A percentile compares a stretch with the other conserved stretches of the same genome.
Conservation (phyloP, 2,329 filamentous ascomycete genomes). For the Colletotrichum nymphaeae region DNA sequence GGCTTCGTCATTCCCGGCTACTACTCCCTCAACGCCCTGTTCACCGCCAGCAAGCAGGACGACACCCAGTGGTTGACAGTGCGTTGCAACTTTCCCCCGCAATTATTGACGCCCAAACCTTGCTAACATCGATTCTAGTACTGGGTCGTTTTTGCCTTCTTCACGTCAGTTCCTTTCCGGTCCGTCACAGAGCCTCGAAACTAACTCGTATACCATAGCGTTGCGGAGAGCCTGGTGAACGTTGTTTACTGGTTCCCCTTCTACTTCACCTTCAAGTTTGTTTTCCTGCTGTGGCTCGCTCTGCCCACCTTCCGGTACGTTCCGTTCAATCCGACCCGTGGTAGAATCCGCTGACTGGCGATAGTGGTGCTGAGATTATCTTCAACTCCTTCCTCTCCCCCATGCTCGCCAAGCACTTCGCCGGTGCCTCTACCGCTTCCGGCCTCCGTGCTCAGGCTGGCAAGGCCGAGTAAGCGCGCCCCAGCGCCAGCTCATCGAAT, state of each 20-base stretch:
- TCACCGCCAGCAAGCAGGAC: conserved; percentile 76
- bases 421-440: conserved; percentile 76
- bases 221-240: conserved; percentile 84
- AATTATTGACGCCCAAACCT: conserved; percentile 22
- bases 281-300: conserved; percentile 96
- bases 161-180: conserved; percentile 66
- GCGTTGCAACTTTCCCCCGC: conserved; percentile 47
- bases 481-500: conserved; percentile 16
- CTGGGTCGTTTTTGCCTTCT: conserved; percentile 87
- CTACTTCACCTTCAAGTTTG: conserved; percentile 99
- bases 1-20: conserved; percentile 87
- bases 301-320: conserved; percentile 93
- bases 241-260: conserved; percentile 97
- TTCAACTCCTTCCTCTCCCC: conserved; percentile 97
- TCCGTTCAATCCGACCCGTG: background rate
- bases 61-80: conserved; percentile 86
- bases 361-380: conserved; percentile 91
- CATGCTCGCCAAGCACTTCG: conserved; percentile 93
- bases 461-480: conserved; percentile 71
- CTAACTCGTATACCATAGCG: conserved; percentile 52
- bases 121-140: conserved; percentile 63
- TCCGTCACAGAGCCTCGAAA: conserved; percentile 9
- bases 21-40: conserved; percentile 84
- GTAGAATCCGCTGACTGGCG: conserved; percentile 37
- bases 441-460: conserved; percentile 91